Evolutionary conservation across 2,329 filamentous ascomycete species (phyloP).

Genomic region (Colletotrichum sp.): DNA sequence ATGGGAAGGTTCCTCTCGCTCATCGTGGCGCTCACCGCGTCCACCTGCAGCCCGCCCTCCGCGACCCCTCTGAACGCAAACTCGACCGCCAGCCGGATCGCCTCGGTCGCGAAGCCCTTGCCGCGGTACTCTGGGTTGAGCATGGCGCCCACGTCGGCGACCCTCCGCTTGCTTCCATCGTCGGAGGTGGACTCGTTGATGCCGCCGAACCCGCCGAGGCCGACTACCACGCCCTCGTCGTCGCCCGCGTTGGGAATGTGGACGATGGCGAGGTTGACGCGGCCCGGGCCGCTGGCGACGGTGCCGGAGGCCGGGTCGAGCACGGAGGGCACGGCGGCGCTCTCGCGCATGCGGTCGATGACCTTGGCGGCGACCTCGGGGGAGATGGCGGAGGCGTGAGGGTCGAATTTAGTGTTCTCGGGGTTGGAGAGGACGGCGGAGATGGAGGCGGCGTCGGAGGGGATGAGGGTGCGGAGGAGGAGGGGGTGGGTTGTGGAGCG

Average conservation of each 20-base stretch:
- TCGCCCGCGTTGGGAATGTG: background rate
- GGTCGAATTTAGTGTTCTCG: constrained; percentile 19
- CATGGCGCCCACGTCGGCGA: constrained; percentile 31
- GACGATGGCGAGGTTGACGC: constrained; percentile 29
- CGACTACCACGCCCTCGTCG: constrained; percentile 23
- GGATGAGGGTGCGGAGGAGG: constrained; percentile 27
- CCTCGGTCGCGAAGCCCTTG: constrained; percentile 28
- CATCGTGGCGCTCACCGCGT: constrained; percentile 30
- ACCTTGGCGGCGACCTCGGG: constrained; percentile 11
- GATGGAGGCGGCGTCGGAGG: constrained; percentile 23
- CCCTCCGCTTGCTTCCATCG: constrained; percentile 18
- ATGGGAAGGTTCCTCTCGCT: constrained; percentile 26
- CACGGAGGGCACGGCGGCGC: constrained; percentile 28
- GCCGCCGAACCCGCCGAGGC: constrained; percentile 32
- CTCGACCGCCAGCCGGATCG: constrained; percentile 27
- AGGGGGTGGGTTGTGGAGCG: constrained; percentile 26
- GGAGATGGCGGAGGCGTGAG: constrained; percentile 19
- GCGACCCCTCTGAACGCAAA: constrained; percentile 27
- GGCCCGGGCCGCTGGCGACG: constrained; percentile 24
- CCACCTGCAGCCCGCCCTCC: constrained; percentile 30
- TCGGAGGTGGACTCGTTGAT: constrained; percentile 27
- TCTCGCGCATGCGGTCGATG: constrained; percentile 27
- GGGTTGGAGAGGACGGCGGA: constrained; percentile 29
- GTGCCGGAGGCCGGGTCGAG: constrained; percentile 12
- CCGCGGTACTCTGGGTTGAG: constrained; percentile 27